Percentiles rank a stretch among this genome's conserved stretches.
phyloP scores from a whole-genome alignment of 768 basidiomycete genomes.

The Rhodotorula paludigena region DNA sequence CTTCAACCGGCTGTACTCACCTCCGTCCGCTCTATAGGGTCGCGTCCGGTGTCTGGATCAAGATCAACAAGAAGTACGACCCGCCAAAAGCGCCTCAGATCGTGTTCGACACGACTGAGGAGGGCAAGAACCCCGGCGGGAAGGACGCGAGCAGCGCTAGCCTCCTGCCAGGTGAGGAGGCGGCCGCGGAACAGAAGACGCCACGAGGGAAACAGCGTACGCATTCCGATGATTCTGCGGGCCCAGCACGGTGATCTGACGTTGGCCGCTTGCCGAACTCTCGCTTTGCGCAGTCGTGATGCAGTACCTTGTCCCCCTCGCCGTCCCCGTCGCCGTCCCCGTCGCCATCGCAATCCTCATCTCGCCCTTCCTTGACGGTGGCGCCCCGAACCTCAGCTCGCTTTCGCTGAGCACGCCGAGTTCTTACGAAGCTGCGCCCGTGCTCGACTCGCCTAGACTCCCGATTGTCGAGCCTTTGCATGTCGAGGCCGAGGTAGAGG shows the following conservation, averaged over 20 bases:
- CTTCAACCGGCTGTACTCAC: background rate
- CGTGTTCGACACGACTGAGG: slow-evolving; percentile 2
- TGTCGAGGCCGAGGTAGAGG: background rate
- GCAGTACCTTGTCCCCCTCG: slow-evolving; percentile 28
- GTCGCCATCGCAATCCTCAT: slow-evolving; percentile 9
- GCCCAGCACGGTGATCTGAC: too few relatives aligned
- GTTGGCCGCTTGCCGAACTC: too few relatives aligned
- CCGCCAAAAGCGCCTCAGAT: slow-evolving; percentile 5
- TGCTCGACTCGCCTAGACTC: background rate
- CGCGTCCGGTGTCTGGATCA: slow-evolving; percentile 37
- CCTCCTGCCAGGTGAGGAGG: background rate
- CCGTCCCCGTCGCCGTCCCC: slow-evolving; percentile 17
- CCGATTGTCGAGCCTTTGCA: background rate
- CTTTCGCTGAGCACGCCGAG: background rate
- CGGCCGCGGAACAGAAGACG: background rate
- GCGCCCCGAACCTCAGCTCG: background rate
- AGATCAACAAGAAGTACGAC: slow-evolving; percentile 36
- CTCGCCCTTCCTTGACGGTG: slow-evolving; percentile 5
- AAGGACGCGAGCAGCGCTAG: background rate
- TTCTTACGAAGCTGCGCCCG: background rate
- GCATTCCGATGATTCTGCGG: too few relatives aligned
- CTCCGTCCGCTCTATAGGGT: slow-evolving; percentile 9
- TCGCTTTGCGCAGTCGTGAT: background rate
- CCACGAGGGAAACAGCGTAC: too few relatives aligned
- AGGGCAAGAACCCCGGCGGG: slow-evolving; percentile 7